A percentile compares a stretch with the other conserved stretches of the same genome.
Conservation (phyloP, 306 rosid species). For the Cucurbita moschata region DNA sequence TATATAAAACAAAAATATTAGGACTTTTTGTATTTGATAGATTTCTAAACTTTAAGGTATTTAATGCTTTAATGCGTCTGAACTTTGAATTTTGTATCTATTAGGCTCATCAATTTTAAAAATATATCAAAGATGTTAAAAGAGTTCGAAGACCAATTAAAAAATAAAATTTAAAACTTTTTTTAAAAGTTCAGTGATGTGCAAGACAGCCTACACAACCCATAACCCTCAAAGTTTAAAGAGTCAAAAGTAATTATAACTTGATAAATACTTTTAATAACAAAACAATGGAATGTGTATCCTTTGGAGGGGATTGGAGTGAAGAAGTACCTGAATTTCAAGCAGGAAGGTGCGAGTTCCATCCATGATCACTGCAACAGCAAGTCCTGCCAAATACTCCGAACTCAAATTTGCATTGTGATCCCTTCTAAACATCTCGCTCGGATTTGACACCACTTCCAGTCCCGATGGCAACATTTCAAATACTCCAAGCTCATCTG, state of each 20-base stretch:
- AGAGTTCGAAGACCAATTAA: neutral
- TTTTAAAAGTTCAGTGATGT: neutral
- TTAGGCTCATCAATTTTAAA: neutral
- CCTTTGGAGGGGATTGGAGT: neutral
- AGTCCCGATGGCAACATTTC: conserved; percentile 75
- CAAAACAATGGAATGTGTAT: neutral
- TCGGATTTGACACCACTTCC: conserved; percentile 55
- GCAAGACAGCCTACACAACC: too few relatives aligned
- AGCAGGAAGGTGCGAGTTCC: conserved; percentile 78
- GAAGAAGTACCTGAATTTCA: conserved; percentile 70
- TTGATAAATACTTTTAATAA: neutral
- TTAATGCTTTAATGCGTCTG: neutral
- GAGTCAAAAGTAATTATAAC: neutral
- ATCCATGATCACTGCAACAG: conserved; percentile 84
- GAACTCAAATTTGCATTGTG: conserved; percentile 37
- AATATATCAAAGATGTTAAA: neutral
- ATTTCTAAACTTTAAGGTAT: too few relatives aligned
- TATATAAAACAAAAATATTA: neutral
- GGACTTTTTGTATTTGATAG: neutral
- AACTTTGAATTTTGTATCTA: neutral
- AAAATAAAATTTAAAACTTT: too few relatives aligned
- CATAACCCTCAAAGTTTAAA: neutral
- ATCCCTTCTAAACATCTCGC: conserved; percentile 66
- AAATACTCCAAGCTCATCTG: conserved; percentile 96
- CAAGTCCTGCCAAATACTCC: conserved; percentile 59